Base-by-base conservation (phyloP, 1,284 basidiomycete species). In the Phaffia rhodozyma region DNA sequence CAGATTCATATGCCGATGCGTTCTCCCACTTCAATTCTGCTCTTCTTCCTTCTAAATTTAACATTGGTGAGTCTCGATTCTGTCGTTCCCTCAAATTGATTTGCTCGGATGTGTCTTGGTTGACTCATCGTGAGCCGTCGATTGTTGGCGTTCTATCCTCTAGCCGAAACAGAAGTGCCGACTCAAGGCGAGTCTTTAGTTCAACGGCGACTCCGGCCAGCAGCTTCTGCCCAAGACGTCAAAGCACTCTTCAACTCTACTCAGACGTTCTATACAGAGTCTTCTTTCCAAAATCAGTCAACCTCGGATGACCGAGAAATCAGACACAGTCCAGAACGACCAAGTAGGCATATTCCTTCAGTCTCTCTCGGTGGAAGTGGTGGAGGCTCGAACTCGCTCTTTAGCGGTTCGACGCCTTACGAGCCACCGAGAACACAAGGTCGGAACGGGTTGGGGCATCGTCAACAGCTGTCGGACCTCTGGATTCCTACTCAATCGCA, bases 1-100 rank as follows among this genome's bases (percentile, higher is more conserved):
- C 86, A 32, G 93, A 97, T 73, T 91, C 90, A 5, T 94, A 94
- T 71, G 87, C 91, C 29, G 90, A 94, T 71, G 89, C 92, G 1
- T 93, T 97, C 80, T 89, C 91, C 43, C 92, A 96, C 75, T 97
- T 97, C 75, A 91, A 96, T 73, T 92, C 89, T 77, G 96, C 94
- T 76, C 84, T 97, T 2, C 79, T 94, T 50, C 70, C 72, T 30
- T 86, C 89, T 1, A 86, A 87, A 25, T 83, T 85, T 43, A 80
- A 81, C 68, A 83, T 84, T 55, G 67, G 68, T 69, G 49, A 47
- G 68, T 63, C 49, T 56, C 25, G 30, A 13, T 55, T 34, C 47
- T 47, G 6, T 52, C 1, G 32, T 34, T 48, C 52, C 18, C 23
- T 21, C 20, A 30, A 18, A 29, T 29, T 16, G 1, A 11, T 32